Percentiles rank a stretch among this genome's conserved stretches.
These are phyloP conservation scores for Puccinia coronata DNA, from an alignment of 1,284 basidiomycete species.

Conservation along the genomic window DNA sequence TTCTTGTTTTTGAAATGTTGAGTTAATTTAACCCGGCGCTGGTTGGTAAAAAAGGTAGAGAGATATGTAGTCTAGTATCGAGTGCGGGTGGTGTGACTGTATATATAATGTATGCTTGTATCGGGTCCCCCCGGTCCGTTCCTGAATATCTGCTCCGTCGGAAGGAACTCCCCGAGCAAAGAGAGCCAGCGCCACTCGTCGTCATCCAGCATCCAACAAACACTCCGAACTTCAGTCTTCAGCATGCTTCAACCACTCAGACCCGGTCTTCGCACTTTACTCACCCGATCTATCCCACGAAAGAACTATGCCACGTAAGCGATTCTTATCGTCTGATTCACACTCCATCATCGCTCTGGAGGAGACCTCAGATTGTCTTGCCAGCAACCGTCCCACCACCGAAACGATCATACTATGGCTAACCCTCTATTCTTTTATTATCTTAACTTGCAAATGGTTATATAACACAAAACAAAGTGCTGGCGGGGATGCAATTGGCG, in stretches of 20 bases:
- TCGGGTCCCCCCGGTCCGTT: background rate
- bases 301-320: conserved; percentile 23
- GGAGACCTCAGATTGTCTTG: too few species aligned
- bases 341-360: background rate
- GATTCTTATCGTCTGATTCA: background rate
- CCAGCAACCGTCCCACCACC: too few species aligned
- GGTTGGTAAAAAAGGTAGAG: too few species aligned
- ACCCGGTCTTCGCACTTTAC: conserved; percentile 7
- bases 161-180: too few species aligned
- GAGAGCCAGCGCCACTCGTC: too few species aligned
- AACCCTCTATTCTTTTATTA: background rate
- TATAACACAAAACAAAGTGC: too few species aligned
- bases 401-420: too few species aligned
- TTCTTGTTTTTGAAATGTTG: too few species aligned
- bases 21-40: too few species aligned
- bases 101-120: background rate
- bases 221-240: background rate
- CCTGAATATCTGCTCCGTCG: too few species aligned
- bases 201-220: background rate
- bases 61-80: background rate
- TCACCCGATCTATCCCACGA: conserved; percentile 1
- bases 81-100: too few species aligned
- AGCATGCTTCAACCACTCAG: conserved; percentile 25
- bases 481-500: conserved; percentile 38
- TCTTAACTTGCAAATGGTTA: background rate